Base-by-base conservation (phyloP, 2,329 filamentous ascomycete species). In the Penicillium sp. region DNA sequence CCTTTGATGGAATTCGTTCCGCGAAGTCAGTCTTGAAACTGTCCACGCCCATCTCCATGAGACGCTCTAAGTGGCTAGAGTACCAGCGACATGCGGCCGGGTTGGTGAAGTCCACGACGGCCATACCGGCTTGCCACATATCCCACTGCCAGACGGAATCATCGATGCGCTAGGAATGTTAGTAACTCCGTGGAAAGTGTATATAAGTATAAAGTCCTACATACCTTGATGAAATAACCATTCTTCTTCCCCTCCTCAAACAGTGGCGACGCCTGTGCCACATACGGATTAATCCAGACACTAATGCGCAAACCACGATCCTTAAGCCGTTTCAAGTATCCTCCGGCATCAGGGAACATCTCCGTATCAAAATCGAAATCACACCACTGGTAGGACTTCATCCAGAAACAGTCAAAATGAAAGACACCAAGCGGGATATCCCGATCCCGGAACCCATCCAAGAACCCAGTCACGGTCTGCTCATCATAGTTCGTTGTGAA, bases 391-490 rank as follows among this genome's bases (percentile, higher is more conserved):
- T 90, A 91, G 1, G 85, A 86, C 60, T 87, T 86, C 80, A 91
- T 86, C 88, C 88, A 91, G 80, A 90, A 91, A 72, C 86, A 89
- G 69, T 91, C 88, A 62, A 88, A 91, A 71, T 91, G 89, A 72
- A 91, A 91, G 3, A 90, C 87, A 37, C 88, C 84, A 1, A 91
- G 81, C 0, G 86, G 85, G 16, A 88, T 88, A 46, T 84, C 81
- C 2, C 86, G 82, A 49, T 83, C 77, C 60, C 81, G 82, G 85
- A 91, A 90, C 11, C 87, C 87, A 63, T 89, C 83, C 23, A 91
- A 80, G 72, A 91, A 91, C 8, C 70, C 66, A 46, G 79, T 85
- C 26, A 91, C 88, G 0, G 88, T 91, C 21, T 80, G 71, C 72
- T 91, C 88, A 61, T 89, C 86, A 68, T 91, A 91, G 61, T 84